phyloP scores from a whole-genome alignment of 2,329 filamentous ascomycete species.

The Aspergillus proliferans region DNA sequence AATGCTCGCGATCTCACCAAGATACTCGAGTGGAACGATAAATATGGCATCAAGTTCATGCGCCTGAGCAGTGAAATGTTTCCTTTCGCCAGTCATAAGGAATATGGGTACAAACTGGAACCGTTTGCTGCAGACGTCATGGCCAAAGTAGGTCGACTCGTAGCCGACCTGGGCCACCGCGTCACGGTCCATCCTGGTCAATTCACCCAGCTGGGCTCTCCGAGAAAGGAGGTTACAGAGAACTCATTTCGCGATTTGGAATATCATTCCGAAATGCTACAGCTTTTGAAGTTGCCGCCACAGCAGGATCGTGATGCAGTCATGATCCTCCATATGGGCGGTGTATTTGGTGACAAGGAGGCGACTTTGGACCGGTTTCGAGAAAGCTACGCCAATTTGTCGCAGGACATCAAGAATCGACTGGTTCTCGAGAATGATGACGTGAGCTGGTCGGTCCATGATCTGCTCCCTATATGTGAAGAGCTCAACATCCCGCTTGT shows the following conservation, averaged over 20 bases:
- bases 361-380: constrained; percentile 74
- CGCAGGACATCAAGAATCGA: constrained; percentile 66
- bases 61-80: constrained; percentile 94
- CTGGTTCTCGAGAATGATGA: constrained; percentile 93
- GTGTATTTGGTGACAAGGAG: constrained; percentile 77
- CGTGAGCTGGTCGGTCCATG: constrained; percentile 85
- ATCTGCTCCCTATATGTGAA: constrained; percentile 82
- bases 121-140: constrained; percentile 76
- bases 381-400: constrained; percentile 62
- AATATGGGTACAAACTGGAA: constrained; percentile 77
- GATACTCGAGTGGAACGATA: constrained; percentile 87
- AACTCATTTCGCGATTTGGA: constrained; percentile 74
- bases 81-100: constrained; percentile 82
- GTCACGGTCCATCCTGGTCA: constrained; percentile 87
- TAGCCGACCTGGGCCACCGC: constrained; percentile 72
- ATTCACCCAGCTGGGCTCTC: constrained; percentile 87
- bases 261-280: constrained; percentile 82
- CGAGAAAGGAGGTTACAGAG: constrained; percentile 66
- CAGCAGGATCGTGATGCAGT: constrained; percentile 80
- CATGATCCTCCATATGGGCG: constrained; percentile 92
- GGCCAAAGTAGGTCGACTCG: constrained; percentile 68
- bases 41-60: constrained; percentile 87
- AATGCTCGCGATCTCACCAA: constrained; percentile 80
- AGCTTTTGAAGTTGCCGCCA: constrained; percentile 66
- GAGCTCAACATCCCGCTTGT: constrained; percentile 91